Percentiles rank a stretch among this genome's conserved stretches.
These are phyloP conservation scores for Dactylellina haptotyla DNA, from an alignment of 2,329 filamentous ascomycete species.

Conservation along the genomic window DNA sequence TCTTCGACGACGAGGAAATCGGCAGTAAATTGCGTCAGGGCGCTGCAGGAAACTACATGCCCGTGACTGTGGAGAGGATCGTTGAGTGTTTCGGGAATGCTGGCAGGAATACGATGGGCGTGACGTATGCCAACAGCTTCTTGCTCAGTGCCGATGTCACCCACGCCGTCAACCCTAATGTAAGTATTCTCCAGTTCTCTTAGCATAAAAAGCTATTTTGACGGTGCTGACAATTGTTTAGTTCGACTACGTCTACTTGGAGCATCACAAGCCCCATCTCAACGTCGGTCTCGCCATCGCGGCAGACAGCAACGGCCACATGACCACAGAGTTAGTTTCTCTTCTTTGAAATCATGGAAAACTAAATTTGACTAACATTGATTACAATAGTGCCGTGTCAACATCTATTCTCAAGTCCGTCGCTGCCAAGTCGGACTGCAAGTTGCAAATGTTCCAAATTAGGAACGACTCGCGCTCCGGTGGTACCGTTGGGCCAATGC, in stretches of 20 bases:
- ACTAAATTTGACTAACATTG: constrained; percentile 1
- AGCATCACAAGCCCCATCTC: constrained; percentile 84
- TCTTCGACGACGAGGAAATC: constrained; percentile 98
- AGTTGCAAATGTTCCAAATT: constrained; percentile 91
- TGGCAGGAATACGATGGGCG: constrained; percentile 69
- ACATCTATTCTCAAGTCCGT: constrained; percentile 81
- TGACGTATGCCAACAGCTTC: constrained; percentile 91
- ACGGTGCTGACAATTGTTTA: constrained; percentile 8
- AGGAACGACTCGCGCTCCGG: constrained; percentile 89
- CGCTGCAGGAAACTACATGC: constrained; percentile 87
- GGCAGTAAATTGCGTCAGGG: constrained; percentile 90
- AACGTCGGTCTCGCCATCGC: constrained; percentile 86
- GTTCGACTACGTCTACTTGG: constrained; percentile 83
- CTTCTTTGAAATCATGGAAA: not conserved
- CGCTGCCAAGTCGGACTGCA: constrained; percentile 76
- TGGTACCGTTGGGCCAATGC: constrained; percentile 93
- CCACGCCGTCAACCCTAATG: constrained; percentile 91
- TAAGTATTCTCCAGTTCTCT: constrained; percentile 11
- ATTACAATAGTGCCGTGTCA: constrained; percentile 69
- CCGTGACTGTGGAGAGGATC: constrained; percentile 80
- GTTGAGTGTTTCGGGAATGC: constrained; percentile 67
- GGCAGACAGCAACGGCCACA: constrained; percentile 89
- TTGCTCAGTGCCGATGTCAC: constrained; percentile 91
- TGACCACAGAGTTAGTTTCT: constrained; percentile 78
- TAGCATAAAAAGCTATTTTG: not conserved